Evolutionary conservation across 148 eudicot genomes (phyloP).

Genomic region (Pharnaceum exiguum): DNA sequence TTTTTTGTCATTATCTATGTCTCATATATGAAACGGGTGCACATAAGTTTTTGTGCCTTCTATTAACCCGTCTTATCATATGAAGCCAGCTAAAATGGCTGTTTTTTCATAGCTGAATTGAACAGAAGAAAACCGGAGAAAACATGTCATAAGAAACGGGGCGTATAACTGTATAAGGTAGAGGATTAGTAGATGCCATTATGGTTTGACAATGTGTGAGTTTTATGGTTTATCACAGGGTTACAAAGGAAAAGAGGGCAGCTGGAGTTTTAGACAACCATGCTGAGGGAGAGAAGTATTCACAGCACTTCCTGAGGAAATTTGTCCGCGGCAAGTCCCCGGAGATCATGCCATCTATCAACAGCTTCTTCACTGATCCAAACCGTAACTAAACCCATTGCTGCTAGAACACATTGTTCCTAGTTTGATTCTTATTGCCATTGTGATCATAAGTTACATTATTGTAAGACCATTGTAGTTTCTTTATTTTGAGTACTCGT

Average conservation of each 20-base stretch:
- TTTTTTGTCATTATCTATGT: too few species aligned
- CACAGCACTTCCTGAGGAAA: conserved; percentile 50
- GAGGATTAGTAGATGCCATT: not conserved
- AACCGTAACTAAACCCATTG: conserved; percentile 5
- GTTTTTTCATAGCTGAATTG: too few species aligned
- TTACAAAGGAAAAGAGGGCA: conserved; percentile 50
- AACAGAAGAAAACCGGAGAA: too few species aligned
- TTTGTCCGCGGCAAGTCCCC: conserved; percentile 39
- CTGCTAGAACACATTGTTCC: not conserved
- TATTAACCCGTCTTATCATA: too few species aligned
- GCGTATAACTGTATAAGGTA: too few species aligned
- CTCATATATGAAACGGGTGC: too few species aligned
- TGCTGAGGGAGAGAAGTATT: conserved; percentile 52
- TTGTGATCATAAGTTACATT: not conserved
- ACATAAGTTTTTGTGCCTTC: too few species aligned
- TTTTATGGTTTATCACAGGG: conserved; percentile 27
- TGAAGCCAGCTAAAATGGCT: too few species aligned
- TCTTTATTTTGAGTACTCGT: too few species aligned
- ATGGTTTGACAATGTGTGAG: not conserved
- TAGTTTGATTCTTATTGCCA: not conserved
- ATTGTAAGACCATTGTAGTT: not conserved
- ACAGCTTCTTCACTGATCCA: conserved; percentile 35
- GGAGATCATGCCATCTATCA: conserved; percentile 49
- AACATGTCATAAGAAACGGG: too few species aligned
- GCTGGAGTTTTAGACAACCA: conserved; percentile 63